Evolutionary conservation across 257 asterid genomes (phyloP), one percentile per base, ranked within the genome.

Genomic region (Solanum tacnaense): DNA sequence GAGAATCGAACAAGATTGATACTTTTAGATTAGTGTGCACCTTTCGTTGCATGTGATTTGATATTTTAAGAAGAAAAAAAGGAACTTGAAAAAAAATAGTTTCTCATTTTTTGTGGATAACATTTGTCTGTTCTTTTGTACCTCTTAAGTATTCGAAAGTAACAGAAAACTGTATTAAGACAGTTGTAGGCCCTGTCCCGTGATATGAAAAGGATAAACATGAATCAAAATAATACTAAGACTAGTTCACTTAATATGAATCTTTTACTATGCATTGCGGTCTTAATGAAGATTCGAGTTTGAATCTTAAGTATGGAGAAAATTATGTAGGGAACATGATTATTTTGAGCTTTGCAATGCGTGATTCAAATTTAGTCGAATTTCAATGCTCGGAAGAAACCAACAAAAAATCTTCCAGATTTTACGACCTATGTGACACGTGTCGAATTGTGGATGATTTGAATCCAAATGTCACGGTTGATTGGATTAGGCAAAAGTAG

Each of bases 1-100:
- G 11, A 82, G 39, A 44, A 82, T 10, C 12, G 29, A 44, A 49
- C 85, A 31, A 49, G 21, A 29, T 49, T 49, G 85, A 82, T 49
- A 27, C 70, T 82, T 49, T 62, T 2, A 29, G 41, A 81, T 49
- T 29, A 15, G 1, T 46, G 85, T 49, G 70, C 27, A 49, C 85
- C 85, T 46, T 4, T 81, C 68, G 85, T 81, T 81, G 29, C 70
- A 49, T 49, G 70, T 81, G 70, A 81, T 81, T 18, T 81, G 85
- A 81, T 81, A 49, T 81, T 81, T 49, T 81, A 21, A 25, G n/a
- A 16, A 16, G 13, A 27, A 7, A 7, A 46, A 25, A 29, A 23
- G 18, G 41, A 81, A 81, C 13, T 81, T 81, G 11, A 81, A 41
- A 3, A 0, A 52, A 16, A 29, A 15, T 41, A 46, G 10, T 2